Evolutionary conservation across 352 stramenopile species (phyloP), one percentile per base, ranked within the genome.

Genomic region (Globisporangium canariense): DNA sequence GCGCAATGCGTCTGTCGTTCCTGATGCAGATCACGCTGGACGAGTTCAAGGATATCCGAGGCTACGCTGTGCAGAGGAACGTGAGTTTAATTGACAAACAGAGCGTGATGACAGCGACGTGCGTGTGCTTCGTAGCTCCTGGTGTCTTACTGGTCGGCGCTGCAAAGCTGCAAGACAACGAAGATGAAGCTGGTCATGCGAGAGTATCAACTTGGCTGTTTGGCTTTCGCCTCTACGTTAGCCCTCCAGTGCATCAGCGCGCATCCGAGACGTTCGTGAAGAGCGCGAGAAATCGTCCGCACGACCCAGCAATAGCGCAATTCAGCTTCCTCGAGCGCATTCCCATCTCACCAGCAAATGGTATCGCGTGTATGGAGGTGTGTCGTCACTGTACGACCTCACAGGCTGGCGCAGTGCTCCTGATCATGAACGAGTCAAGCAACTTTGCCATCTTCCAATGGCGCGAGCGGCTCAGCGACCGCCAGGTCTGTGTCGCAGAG

Each of bases 401-500:
- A 6, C 47, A 74, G 22, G 34, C 46, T 11, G 73, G 81, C n/a
- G 69, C 78, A 5, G 63, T 83, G 1, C 3, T 86, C 20, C 2
- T 85, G 53, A 28, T 81, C 5, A 70, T 88, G 45, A 22, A 61
- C 10, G 43, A 53, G 2, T 74, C 62, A 0, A 62, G 40, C 25
- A 46, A 53, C 30, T 68, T 86, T 58, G 76, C 63, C 0, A 60
- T 89, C 8, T 80, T 90, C 34, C 75, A 65, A 28, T 90, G 81
- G 81, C 62, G 54, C 63, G 81, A 90, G 41, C 74, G 79, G 3
- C 80, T 89, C 60, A 86, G 78, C 46, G 73, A 83, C 49, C 70
- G 81, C 4, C 69, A 74, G 28, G 55, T 88, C 2, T 76, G 72
- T 34, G 36, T 83, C n/a, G 70, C 72, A 18, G 55, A 65, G 9